Evolutionary conservation across 2,329 filamentous ascomycete species (phyloP).

Genomic region (Pseudogymnoascus destructans): DNA sequence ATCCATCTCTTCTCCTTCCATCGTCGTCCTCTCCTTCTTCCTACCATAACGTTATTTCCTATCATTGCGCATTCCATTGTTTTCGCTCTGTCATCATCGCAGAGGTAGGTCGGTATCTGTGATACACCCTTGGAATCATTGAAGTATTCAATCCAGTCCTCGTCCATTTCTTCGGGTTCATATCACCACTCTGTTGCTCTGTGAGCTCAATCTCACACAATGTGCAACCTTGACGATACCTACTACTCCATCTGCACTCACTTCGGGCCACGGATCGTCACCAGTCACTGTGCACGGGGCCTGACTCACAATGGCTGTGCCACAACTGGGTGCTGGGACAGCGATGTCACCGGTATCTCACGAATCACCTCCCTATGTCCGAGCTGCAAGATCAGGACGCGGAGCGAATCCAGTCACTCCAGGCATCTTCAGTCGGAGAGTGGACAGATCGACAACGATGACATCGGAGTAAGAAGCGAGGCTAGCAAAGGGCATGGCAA

Average conservation of each 20-base stretch:
- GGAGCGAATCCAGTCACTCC: not conserved
- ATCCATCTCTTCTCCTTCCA: not conserved
- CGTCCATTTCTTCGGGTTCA: not conserved
- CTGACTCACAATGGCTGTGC: not conserved
- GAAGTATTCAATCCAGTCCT: not conserved
- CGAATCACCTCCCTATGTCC: not conserved
- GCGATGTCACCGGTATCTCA: not conserved
- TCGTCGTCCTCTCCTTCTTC: not conserved
- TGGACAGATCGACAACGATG: not conserved
- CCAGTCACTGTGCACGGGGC: not conserved
- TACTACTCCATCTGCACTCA: not conserved
- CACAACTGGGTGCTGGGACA: not conserved
- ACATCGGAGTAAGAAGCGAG: constrained; percentile 4
- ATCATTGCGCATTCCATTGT: not conserved
- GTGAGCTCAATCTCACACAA: not conserved
- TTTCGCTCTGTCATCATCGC: not conserved
- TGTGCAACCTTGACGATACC: not conserved
- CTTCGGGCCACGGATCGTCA: not conserved
- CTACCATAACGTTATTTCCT: not conserved
- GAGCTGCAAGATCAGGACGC: not conserved
- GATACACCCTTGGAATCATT: not conserved
- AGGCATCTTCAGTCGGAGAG: not conserved
- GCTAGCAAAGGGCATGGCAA: not conserved
- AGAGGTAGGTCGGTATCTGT: not conserved
- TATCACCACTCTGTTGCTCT: not conserved